Base-by-base conservation (phyloP, 1,284 basidiomycete genomes). In the Tremellales sp. region DNA sequence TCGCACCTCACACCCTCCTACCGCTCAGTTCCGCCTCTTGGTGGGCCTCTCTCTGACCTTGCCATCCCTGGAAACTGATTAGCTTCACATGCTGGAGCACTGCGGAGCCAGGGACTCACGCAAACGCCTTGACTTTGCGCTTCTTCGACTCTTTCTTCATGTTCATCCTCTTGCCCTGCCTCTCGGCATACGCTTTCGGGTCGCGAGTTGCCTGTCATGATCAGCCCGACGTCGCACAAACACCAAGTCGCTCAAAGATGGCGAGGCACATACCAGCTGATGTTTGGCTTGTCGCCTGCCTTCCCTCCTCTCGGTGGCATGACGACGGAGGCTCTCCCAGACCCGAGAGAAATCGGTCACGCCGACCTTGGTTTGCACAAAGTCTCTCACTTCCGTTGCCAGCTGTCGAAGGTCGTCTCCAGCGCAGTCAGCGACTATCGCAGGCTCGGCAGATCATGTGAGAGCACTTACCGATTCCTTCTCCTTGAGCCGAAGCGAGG, bases 301-400 rank as follows among this genome's bases (percentile, higher is more conserved):
- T 49, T 84, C 80, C 46, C 87, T 80, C 29, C 89, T 81, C 29
- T 79, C 80, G 25, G 84, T 73, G 1, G 83, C 82, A 26, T 80
- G 77, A 64, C 90, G 84, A 35, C 89, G 81, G 47, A 97, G 85
- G 48, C 80, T 79, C 57, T 84, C 87, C 76, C 96, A 97, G 0
- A 81, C 80, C 17, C 70, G 72, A 3, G 90, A 82, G 73, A 96
- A 98, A 49, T 79, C 81, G 1, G 85, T 86, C 12, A 84, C 82
- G 23, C 92, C 92, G 31, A 96, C 85, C 76, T 89, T 89, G 40
- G 75, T 71, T 65, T 92, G 92, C 0, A 99, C 76, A 15, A 97
- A 81, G 49, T 92, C 89, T 63, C 91, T 86, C 11, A 98, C 77
- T 71, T 99, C 93, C 12, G 81, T 78, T 0, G 89, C 85, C 0